These are phyloP conservation scores for Astrothelium macrocarpum DNA, from an alignment of 495 filamentous ascomycete genomes.

Conservation along the genomic window DNA sequence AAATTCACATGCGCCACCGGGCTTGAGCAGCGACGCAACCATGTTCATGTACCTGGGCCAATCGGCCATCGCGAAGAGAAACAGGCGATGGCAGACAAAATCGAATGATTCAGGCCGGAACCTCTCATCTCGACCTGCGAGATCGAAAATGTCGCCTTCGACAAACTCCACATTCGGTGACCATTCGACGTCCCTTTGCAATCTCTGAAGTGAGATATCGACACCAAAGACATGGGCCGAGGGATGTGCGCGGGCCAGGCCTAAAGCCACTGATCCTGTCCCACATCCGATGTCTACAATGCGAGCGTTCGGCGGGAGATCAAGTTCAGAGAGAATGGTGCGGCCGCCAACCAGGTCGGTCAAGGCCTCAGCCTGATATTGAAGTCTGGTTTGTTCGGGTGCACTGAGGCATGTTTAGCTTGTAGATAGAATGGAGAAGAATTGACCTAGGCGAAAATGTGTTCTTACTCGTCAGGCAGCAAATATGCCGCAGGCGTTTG, in stretches of 20 bases:
- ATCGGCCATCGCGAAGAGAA: background rate
- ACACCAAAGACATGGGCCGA: constrained; percentile 10
- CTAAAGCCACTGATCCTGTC: constrained; percentile 7
- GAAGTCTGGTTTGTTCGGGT: background rate
- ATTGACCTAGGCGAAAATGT: background rate
- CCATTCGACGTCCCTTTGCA: background rate
- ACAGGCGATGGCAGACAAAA: background rate
- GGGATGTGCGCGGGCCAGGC: constrained; percentile 8
- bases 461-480: background rate
- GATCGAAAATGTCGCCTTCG: constrained; percentile 2
- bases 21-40: constrained; percentile 5
- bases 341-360: background rate
- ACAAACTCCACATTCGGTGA: constrained; percentile 1
- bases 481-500: background rate
- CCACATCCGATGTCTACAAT: constrained; percentile 17
- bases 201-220: constrained; percentile 5
- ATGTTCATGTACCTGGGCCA: background rate
- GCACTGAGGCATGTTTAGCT: background rate
- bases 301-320: background rate
- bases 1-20: background rate
- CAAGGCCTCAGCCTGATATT: background rate
- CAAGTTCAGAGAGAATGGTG: background rate
- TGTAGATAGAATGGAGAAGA: background rate
- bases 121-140: constrained; percentile 1
- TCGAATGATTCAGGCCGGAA: background rate